phyloP scores from a whole-genome alignment of 306 rosid genomes.

The Argentina anserina region DNA sequence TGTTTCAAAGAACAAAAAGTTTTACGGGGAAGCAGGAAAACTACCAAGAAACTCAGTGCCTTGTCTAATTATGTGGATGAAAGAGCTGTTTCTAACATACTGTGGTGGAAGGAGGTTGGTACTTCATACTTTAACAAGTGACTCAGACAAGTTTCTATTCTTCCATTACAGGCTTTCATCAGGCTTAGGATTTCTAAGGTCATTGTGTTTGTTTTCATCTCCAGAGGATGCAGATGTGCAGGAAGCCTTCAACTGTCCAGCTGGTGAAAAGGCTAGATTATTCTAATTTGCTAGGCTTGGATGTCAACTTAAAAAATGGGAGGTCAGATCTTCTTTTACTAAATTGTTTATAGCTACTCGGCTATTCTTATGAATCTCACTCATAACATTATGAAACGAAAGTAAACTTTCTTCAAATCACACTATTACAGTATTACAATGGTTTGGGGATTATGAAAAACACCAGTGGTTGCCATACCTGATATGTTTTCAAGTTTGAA shows the following conservation, averaged over 20 bases:
- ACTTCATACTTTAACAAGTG: conserved; percentile 3
- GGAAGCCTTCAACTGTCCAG: conserved; percentile 68
- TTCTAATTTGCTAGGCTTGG: conserved; percentile 88
- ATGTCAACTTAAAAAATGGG: conserved; percentile 67
- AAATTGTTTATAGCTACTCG: background rate
- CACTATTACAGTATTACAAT: background rate
- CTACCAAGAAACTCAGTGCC: conserved; percentile 47
- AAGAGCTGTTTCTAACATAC: conserved; percentile 64
- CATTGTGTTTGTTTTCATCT: conserved; percentile 9
- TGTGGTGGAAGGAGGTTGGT: conserved; percentile 91
- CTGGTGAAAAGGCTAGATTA: conserved; percentile 67
- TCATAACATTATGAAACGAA: background rate
- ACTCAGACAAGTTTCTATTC: background rate
- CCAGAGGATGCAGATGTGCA: conserved; percentile 70
- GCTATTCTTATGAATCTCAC: background rate
- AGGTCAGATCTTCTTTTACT: conserved; percentile 42
- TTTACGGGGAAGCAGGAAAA: conserved; percentile 46
- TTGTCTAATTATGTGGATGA: conserved; percentile 46
- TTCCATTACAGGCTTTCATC: background rate
- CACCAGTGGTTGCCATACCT: background rate
- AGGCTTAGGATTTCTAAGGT: background rate
- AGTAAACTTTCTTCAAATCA: background rate
- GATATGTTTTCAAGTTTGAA: background rate
- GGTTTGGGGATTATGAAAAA: background rate
- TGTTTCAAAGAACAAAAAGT: conserved; percentile 45